Base-by-base conservation (phyloP, 179 eudicot genomes). In the Nepenthes alata region DNA sequence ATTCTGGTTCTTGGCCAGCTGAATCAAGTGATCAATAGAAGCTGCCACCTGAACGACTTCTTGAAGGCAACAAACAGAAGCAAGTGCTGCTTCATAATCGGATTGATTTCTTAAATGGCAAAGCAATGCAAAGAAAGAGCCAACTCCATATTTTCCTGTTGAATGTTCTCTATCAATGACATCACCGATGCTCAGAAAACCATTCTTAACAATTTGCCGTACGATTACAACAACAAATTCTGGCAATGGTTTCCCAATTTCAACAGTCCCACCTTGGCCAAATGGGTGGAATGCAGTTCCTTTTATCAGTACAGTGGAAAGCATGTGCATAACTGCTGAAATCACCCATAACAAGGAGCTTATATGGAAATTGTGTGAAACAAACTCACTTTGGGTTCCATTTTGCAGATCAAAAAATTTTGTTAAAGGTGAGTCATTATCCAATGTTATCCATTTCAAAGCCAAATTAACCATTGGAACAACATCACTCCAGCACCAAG, bases 391-490 rank as follows among this genome's bases (percentile, higher is more conserved):
- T 41, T 65, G 55, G 41, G 64, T 65, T 55, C 61, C 71, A 39
- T 63, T 68, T 56, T 74, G 60, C 74, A 64, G 52, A 63, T 64
- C 67, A 58, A 78, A 72, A 63, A 74, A 41, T 53, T 62, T 69
- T 11, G 74, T 75, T 35, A 80, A 34, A 59, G 60, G 58, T 56
- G 80, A 69, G 58, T 72, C 79, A 62, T 57, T 66, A 53, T 69
- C 68, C 57, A 84, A 51, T 7, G 77, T 70, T 58, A 77, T 66
- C 96, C 96, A 93, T 67, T 83, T 76, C 41, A 85, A 60, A 61
- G 95, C 93, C 16, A 71, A 58, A 74, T 89, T 88, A 65, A 89
- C 83, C 72, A 93, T 75, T 35, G 93, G 83, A 71, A 81, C 77
- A 47, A 87, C 91, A 39, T 83, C 80, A 44, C 67, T 67, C 97